A percentile compares a stretch with the other conserved stretches of the same genome.
Conservation (phyloP, 768 basidiomycete species). For the Termitomyces sp. region DNA sequence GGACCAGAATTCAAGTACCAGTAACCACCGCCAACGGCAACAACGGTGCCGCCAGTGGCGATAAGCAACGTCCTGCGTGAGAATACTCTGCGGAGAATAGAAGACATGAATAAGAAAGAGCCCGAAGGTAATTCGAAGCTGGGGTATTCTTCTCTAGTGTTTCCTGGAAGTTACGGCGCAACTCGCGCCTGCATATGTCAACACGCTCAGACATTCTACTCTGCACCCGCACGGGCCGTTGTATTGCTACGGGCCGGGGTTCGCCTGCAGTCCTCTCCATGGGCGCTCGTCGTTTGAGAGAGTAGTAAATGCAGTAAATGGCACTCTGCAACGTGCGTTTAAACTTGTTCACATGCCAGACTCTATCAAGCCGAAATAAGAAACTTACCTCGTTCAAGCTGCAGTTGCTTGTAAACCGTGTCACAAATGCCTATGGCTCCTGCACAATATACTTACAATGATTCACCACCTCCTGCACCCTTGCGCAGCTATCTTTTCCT, state of each 20-base stretch:
- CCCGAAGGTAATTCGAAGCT: neutral
- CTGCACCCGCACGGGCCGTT: neutral
- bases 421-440: neutral
- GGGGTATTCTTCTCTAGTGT: neutral
- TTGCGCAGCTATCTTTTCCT: neutral
- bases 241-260: too few relatives aligned
- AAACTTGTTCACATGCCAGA: too few relatives aligned
- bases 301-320: too few relatives aligned
- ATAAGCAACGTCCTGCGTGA: conserved; percentile 52
- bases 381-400: neutral
- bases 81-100: conserved; percentile 36
- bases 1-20: conserved; percentile 74
- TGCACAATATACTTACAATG: neutral
- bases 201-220: neutral
- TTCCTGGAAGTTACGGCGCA: too few relatives aligned
- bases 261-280: too few relatives aligned
- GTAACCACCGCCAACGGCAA: conserved; percentile 56
- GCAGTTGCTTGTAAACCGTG: neutral
- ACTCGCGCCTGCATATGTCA: too few relatives aligned
- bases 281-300: too few relatives aligned
- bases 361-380: too few relatives aligned
- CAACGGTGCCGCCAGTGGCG: conserved; percentile 46
- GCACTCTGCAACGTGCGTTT: too few relatives aligned
- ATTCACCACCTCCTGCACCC: neutral
- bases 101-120: neutral